A percentile compares a stretch with the other conserved stretches of the same genome.
Conservation (phyloP, 1,139 yeast species). For the Blastobotrys ciferrii region DNA sequence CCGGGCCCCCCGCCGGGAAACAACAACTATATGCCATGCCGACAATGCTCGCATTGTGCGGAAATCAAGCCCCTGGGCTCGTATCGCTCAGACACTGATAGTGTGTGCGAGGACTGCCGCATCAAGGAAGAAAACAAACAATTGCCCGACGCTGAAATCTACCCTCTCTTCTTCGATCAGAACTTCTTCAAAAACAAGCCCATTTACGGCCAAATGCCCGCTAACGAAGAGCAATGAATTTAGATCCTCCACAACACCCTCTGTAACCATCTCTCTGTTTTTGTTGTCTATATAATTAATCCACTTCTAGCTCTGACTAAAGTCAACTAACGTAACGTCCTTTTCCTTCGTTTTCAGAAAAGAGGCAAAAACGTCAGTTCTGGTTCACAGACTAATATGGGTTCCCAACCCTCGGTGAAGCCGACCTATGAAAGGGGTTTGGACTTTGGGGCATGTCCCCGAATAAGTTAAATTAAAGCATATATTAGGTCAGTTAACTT, state of each 20-base stretch:
- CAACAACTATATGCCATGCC: conserved; percentile 4
- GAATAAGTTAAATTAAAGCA: no score
- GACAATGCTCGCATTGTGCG: conserved; percentile 2
- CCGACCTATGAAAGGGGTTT: no score
- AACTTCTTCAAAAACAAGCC: conserved; percentile 7
- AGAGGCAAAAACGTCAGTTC: no score
- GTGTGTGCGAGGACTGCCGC: conserved; percentile 4
- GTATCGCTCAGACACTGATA: not conserved
- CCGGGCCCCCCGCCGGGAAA: conserved; percentile 3
- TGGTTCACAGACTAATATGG: no score
- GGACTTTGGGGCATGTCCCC: no score
- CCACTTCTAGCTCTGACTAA: not conserved
- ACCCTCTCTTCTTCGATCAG: conserved; percentile 6
- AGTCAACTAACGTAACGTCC: not conserved
- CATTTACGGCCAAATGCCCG: conserved; percentile 8
- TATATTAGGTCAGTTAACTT: not conserved
- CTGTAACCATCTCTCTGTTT: not conserved
- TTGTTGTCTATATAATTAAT: not conserved
- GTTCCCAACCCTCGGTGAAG: no score
- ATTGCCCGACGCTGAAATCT: conserved; percentile 3
- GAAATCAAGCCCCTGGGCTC: conserved; percentile 3
- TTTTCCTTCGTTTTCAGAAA: no score
- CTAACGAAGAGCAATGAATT: conserved; percentile 2
- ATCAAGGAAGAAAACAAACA: conserved; percentile 3
- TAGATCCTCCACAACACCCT: conserved; percentile 2